Evolutionary conservation across 2,329 filamentous ascomycete species (phyloP), one percentile per base, ranked within the genome.

Genomic region (Blastomyces gilchristii): DNA sequence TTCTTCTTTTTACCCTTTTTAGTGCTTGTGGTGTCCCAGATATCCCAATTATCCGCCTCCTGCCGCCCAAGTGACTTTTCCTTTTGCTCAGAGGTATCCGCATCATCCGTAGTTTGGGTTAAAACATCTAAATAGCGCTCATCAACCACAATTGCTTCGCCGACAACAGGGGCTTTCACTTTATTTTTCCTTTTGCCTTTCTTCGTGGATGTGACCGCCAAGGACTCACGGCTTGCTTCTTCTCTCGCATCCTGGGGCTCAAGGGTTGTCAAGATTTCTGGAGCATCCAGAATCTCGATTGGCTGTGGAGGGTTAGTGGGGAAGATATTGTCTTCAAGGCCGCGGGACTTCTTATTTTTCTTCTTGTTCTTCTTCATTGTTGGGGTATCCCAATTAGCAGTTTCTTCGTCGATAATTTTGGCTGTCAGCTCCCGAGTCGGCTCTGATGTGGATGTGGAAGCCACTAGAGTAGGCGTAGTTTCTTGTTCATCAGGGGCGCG

Each of bases 301-400:
- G 28, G 2, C 34, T 28, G 31, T 9, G 31, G 14, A 9, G 2
- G 22, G 25, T 31, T 14, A 8, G 31, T 28, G 34, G 47, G 45
- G 34, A 41, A 28, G 22, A 22, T 61, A 31, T 11, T 37, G 1
- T 61, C 47, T 61, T 61, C 31, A 52, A 61, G 47, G 25, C 16
- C 47, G 25, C 28, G 59, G 39, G 47, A 18, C 50, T 65, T 68
- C 34, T 67, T 67, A 64, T 69, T 70, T 61, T 66, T 63, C 61
- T 66, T 67, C 39, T 60, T 60, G 22, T 34, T 45, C 50, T 64
- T 64, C 22, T 52, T 63, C 25, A 12, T 62, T n/a, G 41, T 28
- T 8, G 59, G 47, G 25, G 53, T 7, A 31, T 39, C 31, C 47
- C 45, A 43, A 37, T 37, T 25, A 28, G 16, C 22, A 37, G 43